phyloP scores from a whole-genome alignment of 495 filamentous ascomycete genomes.

The Neurospora intermedia region DNA sequence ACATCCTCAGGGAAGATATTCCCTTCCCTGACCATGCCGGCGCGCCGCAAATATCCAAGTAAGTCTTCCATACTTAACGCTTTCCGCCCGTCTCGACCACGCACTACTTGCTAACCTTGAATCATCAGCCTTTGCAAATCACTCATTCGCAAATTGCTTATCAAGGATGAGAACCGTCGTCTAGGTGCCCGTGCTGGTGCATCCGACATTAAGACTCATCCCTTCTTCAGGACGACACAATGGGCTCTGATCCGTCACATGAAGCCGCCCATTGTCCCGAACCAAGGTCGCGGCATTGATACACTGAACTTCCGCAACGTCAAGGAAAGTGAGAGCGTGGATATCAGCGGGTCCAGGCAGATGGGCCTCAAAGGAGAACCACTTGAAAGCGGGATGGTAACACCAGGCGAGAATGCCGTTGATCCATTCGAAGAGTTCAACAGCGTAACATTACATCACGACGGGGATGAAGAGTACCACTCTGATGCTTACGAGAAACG shows the following conservation, averaged over 20 bases:
- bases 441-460: conserved; percentile 94
- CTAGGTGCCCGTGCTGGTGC: conserved; percentile 91
- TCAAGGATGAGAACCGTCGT: conserved; percentile 94
- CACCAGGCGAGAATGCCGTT: conserved; percentile 65
- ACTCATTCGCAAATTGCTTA: conserved; percentile 88
- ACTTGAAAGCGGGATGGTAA: conserved; percentile 72
- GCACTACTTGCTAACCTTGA: conserved; percentile 8
- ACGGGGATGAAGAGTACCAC: conserved; percentile 58
- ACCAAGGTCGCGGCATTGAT: conserved; percentile 83
- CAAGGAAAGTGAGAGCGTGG: conserved; percentile 92
- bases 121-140: conserved; percentile 77
- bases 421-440: conserved; percentile 99
- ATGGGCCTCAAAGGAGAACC: conserved; percentile 61
- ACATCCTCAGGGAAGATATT: conserved; percentile 91
- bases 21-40: conserved; percentile 84
- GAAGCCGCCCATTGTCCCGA: conserved; percentile 97
- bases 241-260: conserved; percentile 95
- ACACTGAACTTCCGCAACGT: conserved; percentile 96
- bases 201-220: conserved; percentile 91
- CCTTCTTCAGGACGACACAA: conserved; percentile 91
- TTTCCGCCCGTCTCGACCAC: too few relatives aligned
- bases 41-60: conserved; percentile 82
- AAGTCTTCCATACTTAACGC: conserved; percentile 25
- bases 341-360: conserved; percentile 60
- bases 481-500: neutral